Evolutionary conservation across 176 grass and related monocot genomes (phyloP).

Genomic region (Oryza meridionalis): DNA sequence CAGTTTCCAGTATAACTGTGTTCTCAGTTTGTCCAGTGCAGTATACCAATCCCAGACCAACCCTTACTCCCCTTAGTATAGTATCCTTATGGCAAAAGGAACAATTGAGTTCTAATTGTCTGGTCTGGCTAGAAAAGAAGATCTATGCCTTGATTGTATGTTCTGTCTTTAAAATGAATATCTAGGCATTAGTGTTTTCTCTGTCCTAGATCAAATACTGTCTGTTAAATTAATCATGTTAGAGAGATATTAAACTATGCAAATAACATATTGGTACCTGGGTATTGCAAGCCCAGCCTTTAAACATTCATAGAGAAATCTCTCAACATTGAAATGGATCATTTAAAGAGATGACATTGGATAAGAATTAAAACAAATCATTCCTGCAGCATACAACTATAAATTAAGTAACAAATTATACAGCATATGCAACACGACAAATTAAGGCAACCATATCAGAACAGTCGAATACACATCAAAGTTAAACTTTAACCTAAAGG

Average conservation of each 20-base stretch:
- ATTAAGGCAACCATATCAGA: not conserved
- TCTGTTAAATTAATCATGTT: not conserved
- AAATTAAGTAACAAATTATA: conserved; percentile 12
- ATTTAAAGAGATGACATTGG: conserved; percentile 7
- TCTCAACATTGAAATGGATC: not conserved
- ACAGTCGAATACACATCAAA: not conserved
- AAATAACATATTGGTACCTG: conserved; percentile 3
- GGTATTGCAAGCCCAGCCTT: conserved; percentile 15
- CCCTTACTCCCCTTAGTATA: not conserved
- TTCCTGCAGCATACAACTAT: conserved; percentile 11
- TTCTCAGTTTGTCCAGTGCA: not conserved
- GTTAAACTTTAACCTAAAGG: not conserved
- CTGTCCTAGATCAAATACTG: not conserved
- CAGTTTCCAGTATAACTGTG: not conserved
- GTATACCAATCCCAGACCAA: not conserved
- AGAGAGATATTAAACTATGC: not conserved
- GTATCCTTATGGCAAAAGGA: not conserved
- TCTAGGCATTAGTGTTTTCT: not conserved
- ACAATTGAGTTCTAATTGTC: not conserved
- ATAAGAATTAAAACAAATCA: conserved; percentile 4
- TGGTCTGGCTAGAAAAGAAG: not conserved
- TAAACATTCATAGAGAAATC: conserved; percentile 8
- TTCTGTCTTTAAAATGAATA: not conserved
- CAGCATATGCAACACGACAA: not conserved
- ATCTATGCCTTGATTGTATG: not conserved